Evolutionary conservation across 495 filamentous ascomycete species (phyloP).

Genomic region (Penicillium parvum): DNA sequence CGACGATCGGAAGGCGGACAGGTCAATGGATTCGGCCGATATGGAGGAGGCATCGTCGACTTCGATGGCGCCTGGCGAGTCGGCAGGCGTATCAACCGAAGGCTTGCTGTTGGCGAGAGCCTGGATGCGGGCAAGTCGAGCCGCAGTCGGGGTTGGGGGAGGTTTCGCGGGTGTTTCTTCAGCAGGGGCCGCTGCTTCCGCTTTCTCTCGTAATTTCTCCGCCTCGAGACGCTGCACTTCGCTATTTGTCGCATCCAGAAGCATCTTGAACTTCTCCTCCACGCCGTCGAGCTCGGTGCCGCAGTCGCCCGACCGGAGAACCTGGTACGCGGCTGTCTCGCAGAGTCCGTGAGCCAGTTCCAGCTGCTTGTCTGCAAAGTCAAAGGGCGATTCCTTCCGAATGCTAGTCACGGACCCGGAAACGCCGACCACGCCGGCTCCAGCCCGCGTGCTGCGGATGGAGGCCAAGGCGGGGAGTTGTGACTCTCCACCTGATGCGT

Average conservation of each 20-base stretch:
- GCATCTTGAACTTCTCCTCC: conserved; percentile 47
- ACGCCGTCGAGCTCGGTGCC: conserved; percentile 65
- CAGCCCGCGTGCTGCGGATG: conserved; percentile 32
- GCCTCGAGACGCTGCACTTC: conserved; percentile 38
- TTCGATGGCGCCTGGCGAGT: conserved; percentile 32
- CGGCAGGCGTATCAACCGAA: conserved; percentile 4
- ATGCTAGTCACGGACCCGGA: conserved; percentile 7
- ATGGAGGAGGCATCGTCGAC: conserved; percentile 38
- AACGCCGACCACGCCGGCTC: conserved; percentile 16
- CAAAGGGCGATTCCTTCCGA: conserved; percentile 46
- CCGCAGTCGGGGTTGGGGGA: conserved; percentile 16
- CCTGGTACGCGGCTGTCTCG: conserved; percentile 81
- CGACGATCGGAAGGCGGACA: conserved; percentile 38
- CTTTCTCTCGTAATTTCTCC: conserved; percentile 29
- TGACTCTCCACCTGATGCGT: conserved; percentile 5
- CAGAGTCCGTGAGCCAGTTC: conserved; percentile 76
- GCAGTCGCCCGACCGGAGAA: conserved; percentile 80
- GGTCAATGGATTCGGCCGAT: conserved; percentile 39
- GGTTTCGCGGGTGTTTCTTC: conserved; percentile 15
- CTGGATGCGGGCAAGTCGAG: conserved; percentile 19
- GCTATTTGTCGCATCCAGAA: conserved; percentile 35
- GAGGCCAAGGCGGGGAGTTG: conserved; percentile 9
- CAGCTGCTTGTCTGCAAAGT: conserved; percentile 68
- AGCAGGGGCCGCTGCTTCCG: conserved; percentile 9
- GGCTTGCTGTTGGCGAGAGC: conserved; percentile 14